Evolutionary conservation across 768 basidiomycete genomes (phyloP).

Genomic region (Tricholoma bakamatsutake): DNA sequence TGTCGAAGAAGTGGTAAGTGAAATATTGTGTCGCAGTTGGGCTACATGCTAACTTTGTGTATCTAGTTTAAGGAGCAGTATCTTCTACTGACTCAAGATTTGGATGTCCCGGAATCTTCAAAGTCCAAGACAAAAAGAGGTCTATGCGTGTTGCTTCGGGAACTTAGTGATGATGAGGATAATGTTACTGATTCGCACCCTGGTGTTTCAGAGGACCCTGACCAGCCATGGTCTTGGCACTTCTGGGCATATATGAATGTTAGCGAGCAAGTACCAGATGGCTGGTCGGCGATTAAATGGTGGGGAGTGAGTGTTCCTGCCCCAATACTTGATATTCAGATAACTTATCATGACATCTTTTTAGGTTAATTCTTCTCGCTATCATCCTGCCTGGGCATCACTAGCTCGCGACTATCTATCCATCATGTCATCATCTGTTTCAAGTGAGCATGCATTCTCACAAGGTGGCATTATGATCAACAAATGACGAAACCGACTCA

Average conservation of each 20-base stretch:
- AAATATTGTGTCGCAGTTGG: background rate
- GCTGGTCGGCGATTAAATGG: conserved; percentile 22
- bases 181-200: background rate
- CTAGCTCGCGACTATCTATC: too few relatives aligned
- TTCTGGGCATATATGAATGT: conserved; percentile 13
- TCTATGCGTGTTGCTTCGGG: background rate
- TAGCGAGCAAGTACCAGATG: conserved; percentile 7
- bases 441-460: too few relatives aligned
- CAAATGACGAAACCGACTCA: background rate
- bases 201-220: too few relatives aligned
- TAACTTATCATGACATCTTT: too few relatives aligned
- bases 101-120: background rate
- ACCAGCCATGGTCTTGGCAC: conserved; percentile 12
- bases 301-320: conserved; percentile 26
- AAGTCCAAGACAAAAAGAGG: background rate
- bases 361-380: too few relatives aligned
- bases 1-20: background rate
- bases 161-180: background rate
- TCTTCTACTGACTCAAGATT: background rate
- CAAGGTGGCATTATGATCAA: background rate
- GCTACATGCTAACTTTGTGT: background rate
- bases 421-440: too few relatives aligned
- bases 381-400: too few relatives aligned
- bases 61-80: background rate
- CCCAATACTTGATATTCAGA: background rate